These are phyloP conservation scores for Paxillus involutus DNA, from an alignment of 768 basidiomycete genomes.

Conservation along the genomic window DNA sequence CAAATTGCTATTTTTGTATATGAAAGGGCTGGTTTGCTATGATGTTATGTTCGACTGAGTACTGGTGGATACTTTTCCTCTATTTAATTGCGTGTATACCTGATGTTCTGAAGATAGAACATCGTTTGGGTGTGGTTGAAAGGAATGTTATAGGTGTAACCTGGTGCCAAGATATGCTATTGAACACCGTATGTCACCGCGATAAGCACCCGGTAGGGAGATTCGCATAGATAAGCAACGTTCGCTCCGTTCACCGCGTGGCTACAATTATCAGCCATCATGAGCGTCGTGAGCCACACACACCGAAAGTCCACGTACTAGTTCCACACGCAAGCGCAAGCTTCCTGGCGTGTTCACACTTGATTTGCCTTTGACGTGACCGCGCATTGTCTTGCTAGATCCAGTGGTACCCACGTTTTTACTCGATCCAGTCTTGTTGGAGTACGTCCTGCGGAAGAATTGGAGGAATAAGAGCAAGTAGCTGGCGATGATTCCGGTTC, in stretches of 20 bases:
- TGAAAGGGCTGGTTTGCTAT: no score
- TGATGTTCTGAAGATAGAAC: no score
- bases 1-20: no score
- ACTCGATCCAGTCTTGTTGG: not conserved
- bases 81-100: no score
- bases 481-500: conserved; percentile 12
- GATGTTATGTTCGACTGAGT: no score
- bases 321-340: conserved; percentile 13
- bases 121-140: no score
- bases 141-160: no score
- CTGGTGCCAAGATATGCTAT: no score
- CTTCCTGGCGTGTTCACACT: not conserved
- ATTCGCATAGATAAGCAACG: not conserved
- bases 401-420: not conserved
- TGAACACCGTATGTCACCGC: no score
- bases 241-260: not conserved
- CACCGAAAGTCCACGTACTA: not conserved
- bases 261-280: not conserved
- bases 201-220: no score
- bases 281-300: not conserved
- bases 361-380: not conserved
- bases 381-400: not conserved
- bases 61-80: no score
- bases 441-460: conserved; percentile 21
- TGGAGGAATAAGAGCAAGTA: conserved; percentile 21